Base-by-base conservation (phyloP, 2,329 filamentous ascomycete genomes). In the Fusarium brachygibbosum region DNA sequence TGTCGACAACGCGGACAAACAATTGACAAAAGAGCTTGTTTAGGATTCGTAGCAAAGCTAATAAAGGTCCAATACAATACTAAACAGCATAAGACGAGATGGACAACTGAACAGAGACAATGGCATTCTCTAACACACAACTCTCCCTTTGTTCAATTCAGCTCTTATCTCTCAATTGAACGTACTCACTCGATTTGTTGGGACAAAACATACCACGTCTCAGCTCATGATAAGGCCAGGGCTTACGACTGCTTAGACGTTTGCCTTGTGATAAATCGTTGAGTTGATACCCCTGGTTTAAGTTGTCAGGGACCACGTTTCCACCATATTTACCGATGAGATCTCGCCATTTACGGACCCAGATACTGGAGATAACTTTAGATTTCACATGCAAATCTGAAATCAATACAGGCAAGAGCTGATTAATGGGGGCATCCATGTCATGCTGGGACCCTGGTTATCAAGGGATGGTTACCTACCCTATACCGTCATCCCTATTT, bases 171-270 rank as follows among this genome's bases (percentile, higher is more conserved):
- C 34, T 37, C n/a, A n/a, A 17, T 34, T 42, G 19, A 35, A 40
- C 19, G 12, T 32, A n/a, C 13, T 19, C 17, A 19, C 13, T 25
- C 21, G 28, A 50, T 46, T 6, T 21, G 56, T 63, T 69, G 66
- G 61, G 56, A 48, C 23, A 48, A 58, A 69, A 42, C 68, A 55
- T 37, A 71, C 68, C 64, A 71, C 34, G 37, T 65, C 60, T 71
- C 64, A 55, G 64, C 60, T 57, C 64, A 69, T 58, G 21, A 34
- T 35, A 54, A 58, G 40, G 38, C 37, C 52, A 67, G 44, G 38
- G 51, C 51, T 54, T 62, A 23, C 52, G 29, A 48, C 23, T 4
- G 23, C 23, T 25, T 28, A 52, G 29, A 13, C 35, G 17, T 25
- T 31, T 16, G 10, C 19, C 12, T 25, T 48, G 10, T 34, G 11